Evolutionary conservation across 257 asterid genomes (phyloP), one percentile per base, ranked within the genome.

Genomic region (Fraxinus anomala): DNA sequence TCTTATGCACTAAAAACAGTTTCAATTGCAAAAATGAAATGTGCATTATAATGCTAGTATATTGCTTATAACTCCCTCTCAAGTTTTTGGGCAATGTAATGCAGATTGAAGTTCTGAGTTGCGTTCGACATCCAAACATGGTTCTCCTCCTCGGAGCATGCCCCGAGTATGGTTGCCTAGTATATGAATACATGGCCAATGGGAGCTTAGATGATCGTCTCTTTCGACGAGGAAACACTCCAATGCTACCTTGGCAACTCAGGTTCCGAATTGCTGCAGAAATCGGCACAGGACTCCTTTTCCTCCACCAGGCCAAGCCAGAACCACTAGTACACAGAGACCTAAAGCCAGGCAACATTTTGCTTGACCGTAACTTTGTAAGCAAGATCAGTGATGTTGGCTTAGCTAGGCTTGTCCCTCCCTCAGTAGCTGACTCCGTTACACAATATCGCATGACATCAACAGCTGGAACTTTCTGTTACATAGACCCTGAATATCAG

Each of bases 131-230:
- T 82, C 99, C 99, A 1, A 95, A 95, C 91, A 92, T 94, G 99
- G 99, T 95, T 63, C 97, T 95, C 76, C 97, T 92, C 72, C 93
- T 94, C 2, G 99, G 99, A 75, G 99, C 99, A 34, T 94, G 99
- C 83, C 97, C 97, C 4, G 97, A 92, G 72, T 90, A 90, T 10
- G 99, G 99, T n/a, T 94, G 97, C 83, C 91, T 92, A 19, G 97
- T 94, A 37, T 94, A 94, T 33, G 99, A 94, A 80, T 87, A 90
- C 91, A 91, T 92, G 97, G 91, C 92, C 44, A 92, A 94, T 33
- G 97, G 99, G 66, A 92, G 97, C 91, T 82, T 94, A 79, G 99
- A 95, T 1, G 99, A 95, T 75, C 76, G 96, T 73, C 88, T 95
- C 70, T 90, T 91, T 78, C 77, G 86, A 24, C 83, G 85, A 75